Evolutionary conservation across 176 grass and related monocot species (phyloP), one percentile per base, ranked within the genome.

Genomic region (Avena eriantha): DNA sequence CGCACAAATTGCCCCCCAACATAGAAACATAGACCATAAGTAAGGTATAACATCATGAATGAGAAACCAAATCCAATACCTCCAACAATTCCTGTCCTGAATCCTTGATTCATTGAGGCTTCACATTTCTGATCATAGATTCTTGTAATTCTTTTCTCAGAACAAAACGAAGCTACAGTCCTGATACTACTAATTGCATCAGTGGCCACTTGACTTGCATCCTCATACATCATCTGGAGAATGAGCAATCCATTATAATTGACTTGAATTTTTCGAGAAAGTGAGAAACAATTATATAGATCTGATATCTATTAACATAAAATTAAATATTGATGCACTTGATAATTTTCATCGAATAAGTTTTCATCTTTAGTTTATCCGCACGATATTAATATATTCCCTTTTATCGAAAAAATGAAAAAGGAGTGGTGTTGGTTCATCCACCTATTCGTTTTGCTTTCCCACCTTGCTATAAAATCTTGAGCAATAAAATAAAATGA

Each of bases 191-290:
- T 75, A 10, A 96, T 76, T 73, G 94, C 89, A 53, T 93, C 89
- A 16, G 86, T 94, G 77, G 94, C 92, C 31, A 97, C 90, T 82
- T 97, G 94, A 66, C 92, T 94, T 74, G 94, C 92, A 71, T 97
- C 94, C 88, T 97, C 94, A 79, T 94, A 90, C 83, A 90, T 80
- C 39, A 78, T 85, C 94, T 94, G 48, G 45, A 86, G 58, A 72
- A 81, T 21, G 3, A 82, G 1, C 6, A 70, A 80, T 73, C 0
- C 24, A 50, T 75, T 49, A 57, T 73, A 24, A 48, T 1, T 41
- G 31, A 59, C 11, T 87, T 58, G 49, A 69, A 10, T 8, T 84
- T 68, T 75, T 17, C 87, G 46, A 5, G 6, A 14, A 29, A 75
- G 1, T 33, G 2, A 83, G 65, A 78, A 55, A 55, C 3, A 31